phyloP scores from a whole-genome alignment of 306 rosid species.

The Sechiopsis laciniata region DNA sequence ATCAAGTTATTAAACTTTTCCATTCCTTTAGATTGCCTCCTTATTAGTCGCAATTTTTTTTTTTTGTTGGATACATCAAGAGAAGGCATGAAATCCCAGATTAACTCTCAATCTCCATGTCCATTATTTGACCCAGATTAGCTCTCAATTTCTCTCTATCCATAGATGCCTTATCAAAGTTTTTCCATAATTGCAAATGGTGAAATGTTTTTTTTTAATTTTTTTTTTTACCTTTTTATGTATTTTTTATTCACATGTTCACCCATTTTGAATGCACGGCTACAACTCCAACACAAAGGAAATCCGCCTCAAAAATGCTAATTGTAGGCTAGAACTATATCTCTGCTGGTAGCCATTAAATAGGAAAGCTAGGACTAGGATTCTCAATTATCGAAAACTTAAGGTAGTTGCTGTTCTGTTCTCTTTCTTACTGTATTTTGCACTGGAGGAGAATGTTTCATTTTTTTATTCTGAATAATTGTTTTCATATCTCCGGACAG shows the following conservation, averaged over 20 bases:
- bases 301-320: background rate
- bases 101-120: background rate
- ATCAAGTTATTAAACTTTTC: background rate
- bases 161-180: background rate
- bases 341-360: background rate
- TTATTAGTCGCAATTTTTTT: background rate
- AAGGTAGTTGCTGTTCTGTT: background rate
- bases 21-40: background rate
- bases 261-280: background rate
- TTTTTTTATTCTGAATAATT: conserved; percentile 16
- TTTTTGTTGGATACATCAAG: background rate
- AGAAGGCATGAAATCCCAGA: background rate
- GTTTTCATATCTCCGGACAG: conserved; percentile 38
- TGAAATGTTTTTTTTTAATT: background rate
- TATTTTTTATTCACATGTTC: background rate
- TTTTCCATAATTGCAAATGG: background rate
- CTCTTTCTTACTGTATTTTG: background rate
- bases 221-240: background rate
- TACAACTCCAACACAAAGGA: background rate
- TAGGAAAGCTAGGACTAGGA: background rate
- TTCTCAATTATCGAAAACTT: conserved; percentile 1
- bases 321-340: background rate
- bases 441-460: background rate
- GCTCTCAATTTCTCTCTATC: background rate
- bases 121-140: background rate